A percentile compares a stretch with the other conserved stretches of the same genome.
Evolutionary conservation across 73 alveolate genomes (phyloP).

Genomic region (Uronychia setigera): DNA sequence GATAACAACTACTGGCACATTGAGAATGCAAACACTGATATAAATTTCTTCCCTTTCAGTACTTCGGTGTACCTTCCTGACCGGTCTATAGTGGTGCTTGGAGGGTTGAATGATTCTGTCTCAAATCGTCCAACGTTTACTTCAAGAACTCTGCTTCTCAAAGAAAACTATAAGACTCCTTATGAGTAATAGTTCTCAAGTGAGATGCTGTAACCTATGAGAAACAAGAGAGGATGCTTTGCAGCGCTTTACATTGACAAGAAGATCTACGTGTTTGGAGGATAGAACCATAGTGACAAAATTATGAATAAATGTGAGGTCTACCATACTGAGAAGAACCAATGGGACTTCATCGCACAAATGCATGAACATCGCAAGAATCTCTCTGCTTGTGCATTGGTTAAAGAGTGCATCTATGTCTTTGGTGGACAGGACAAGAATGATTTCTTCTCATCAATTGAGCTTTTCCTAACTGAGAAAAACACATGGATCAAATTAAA

Average conservation of each 20-base stretch:
- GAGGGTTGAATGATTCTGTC: conserved; percentile 63
- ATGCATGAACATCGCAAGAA: conserved; percentile 61
- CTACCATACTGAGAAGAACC: conserved; percentile 24
- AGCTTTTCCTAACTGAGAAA: conserved; percentile 20
- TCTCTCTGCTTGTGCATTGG: conserved; percentile 43
- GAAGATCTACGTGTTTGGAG: conserved; percentile 55
- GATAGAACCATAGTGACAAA: conserved; percentile 57
- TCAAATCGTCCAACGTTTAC: conserved; percentile 63
- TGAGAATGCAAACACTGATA: conserved; percentile 35
- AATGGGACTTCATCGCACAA: conserved; percentile 48
- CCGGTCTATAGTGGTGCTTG: conserved; percentile 50
- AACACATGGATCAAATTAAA: conserved; percentile 30
- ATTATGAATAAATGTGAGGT: conserved; percentile 56
- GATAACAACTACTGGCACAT: conserved; percentile 62
- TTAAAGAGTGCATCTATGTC: conserved; percentile 61
- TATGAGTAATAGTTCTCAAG: conserved; percentile 51
- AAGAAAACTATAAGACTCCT: conserved; percentile 49
- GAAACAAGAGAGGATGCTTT: conserved; percentile 63
- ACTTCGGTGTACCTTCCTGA: conserved; percentile 60
- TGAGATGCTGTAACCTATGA: conserved; percentile 38
- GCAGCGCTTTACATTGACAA: conserved; percentile 56
- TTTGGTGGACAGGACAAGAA: conserved; percentile 58
- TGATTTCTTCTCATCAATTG: conserved; percentile 19
- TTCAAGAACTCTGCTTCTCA: conserved; percentile 13
- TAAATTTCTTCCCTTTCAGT: conserved; percentile 55